Percentiles rank a stretch among this genome's conserved stretches.
Conservation (phyloP, 805 yeast species). For the Ogataea polymorpha region DNA sequence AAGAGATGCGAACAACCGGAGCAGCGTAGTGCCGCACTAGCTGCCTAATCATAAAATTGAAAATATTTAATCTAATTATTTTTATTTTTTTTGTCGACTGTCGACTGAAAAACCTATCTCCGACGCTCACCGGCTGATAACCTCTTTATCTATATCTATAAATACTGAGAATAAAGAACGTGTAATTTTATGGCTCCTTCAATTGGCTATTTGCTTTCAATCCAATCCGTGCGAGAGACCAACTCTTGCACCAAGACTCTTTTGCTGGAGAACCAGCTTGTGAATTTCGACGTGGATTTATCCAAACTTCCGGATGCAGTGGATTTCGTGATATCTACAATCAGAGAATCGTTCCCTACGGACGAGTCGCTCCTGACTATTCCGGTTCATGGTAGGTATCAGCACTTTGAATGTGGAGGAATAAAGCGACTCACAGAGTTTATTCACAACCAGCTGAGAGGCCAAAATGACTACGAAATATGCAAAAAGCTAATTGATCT, state of each 20-base stretch:
- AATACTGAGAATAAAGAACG: not conserved
- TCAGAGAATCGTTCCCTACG: conserved; percentile 43
- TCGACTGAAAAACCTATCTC: conserved; percentile 9
- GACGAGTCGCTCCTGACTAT: conserved; percentile 39
- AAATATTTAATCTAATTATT: not conserved
- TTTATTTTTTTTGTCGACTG: conserved; percentile 2
- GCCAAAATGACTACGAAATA: conserved; percentile 37
- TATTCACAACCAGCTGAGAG: conserved; percentile 37
- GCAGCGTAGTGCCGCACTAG: conserved; percentile 1
- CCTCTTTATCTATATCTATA: conserved; percentile 3
- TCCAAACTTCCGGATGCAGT: conserved; percentile 40
- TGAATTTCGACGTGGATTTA: conserved; percentile 46
- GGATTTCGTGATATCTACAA: conserved; percentile 43
- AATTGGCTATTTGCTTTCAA: conserved; percentile 40
- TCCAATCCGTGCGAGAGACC: conserved; percentile 54
- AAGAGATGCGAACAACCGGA: conserved; percentile 2
- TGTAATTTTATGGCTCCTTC: conserved; percentile 4
- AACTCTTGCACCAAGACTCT: conserved; percentile 41
- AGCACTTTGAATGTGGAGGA: conserved; percentile 57
- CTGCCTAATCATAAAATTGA: not conserved
- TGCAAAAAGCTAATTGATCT: conserved; percentile 55
- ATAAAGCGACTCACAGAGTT: conserved; percentile 41
- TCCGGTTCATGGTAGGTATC: conserved; percentile 70
- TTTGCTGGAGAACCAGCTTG: conserved; percentile 35
- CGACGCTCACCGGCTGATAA: conserved; percentile 20